Percentiles rank a stretch among this genome's conserved stretches.
phyloP scores from a whole-genome alignment of 2,329 filamentous ascomycete species.

The Ceratocystis eucalypticola region DNA sequence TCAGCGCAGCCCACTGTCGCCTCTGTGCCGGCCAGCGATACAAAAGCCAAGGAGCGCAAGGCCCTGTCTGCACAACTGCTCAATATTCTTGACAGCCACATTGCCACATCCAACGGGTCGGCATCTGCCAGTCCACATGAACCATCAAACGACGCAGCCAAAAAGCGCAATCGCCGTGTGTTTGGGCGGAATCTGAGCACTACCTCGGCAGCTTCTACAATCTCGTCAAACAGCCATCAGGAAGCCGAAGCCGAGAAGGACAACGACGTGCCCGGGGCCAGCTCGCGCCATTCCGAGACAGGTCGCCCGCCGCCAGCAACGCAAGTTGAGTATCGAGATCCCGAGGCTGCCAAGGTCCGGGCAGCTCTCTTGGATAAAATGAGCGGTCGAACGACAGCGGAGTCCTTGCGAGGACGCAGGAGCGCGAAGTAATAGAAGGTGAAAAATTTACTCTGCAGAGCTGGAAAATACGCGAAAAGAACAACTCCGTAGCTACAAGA shows the following conservation, averaged over 20 bases:
- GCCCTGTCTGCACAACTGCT: slow-evolving; percentile 17
- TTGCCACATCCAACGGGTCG: slow-evolving; percentile 7
- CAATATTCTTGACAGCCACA: slow-evolving; percentile 19
- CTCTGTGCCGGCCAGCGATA: not conserved
- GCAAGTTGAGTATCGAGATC: slow-evolving; percentile 41
- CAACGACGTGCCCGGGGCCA: slow-evolving; percentile 20
- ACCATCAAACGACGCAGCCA: slow-evolving; percentile 21
- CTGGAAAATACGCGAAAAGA: too few relatives aligned
- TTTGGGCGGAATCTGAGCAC: slow-evolving; percentile 47
- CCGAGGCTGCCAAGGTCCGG: slow-evolving; percentile 34
- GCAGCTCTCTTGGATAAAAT: slow-evolving; percentile 35
- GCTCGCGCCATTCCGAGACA: not conserved
- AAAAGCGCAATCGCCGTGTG: slow-evolving; percentile 35
- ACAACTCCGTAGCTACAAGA: too few relatives aligned
- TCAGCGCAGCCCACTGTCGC: not conserved
- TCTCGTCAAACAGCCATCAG: slow-evolving; percentile 17
- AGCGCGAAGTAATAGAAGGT: not conserved
- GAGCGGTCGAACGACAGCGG: slow-evolving; percentile 16
- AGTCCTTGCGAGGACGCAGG: not conserved
- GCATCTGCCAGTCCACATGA: slow-evolving; percentile 19
- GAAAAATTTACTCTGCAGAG: not conserved
- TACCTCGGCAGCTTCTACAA: slow-evolving; percentile 26
- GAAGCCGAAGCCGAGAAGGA: slow-evolving; percentile 17
- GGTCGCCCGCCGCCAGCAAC: slow-evolving; percentile 31
- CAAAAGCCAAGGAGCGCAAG: slow-evolving; percentile 13